Evolutionary conservation across 2,329 filamentous ascomycete species (phyloP), one percentile per base, ranked within the genome.

Genomic region (Colletotrichum costaricense): DNA sequence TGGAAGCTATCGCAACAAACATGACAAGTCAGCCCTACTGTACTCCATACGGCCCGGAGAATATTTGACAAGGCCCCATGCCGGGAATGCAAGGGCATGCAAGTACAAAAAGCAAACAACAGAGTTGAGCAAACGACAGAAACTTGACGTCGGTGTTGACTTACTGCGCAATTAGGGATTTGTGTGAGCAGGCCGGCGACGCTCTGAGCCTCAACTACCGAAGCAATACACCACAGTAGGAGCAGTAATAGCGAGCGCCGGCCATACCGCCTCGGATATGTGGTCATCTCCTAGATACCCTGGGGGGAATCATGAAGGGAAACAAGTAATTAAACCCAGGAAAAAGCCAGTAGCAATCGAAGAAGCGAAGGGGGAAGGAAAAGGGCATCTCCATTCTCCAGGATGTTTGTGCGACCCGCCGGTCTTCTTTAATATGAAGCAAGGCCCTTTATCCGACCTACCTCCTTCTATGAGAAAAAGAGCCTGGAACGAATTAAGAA

Each of bases 251-350:
- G 66, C 60, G 57, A 28, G 55, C 33, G 55, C 49, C 42, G 35
- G 67, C 60, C 55, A 28, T n/a, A 60, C 16, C 38, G 60, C 62
- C 70, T 52, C 56, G 46, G 22, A 24, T 22, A 57, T 24, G 42
- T 60, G 26, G 62, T 70, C 70, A 73, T 73, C 46, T 69, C 70
- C 71, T 60, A 22, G 67, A 62, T 65, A 57, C 42, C 67, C 54
- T 54, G 24, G 19, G 14, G n/a, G 71, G 38, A 56, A 57, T 49
- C 71, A 73, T 73, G 46, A 49, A 69, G 24, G 35, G 26, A 62
- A 56, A 73, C 46, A 33, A 54, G 49, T 22, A 33, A 54, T 46
- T 19, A 42, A n/a, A 52, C 3, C 11, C 24, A 6, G 11, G 46
- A 35, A 30, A n/a, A 9, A 49, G 19, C 42, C 24, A 30, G 57